Percentiles rank a stretch among this genome's conserved stretches.
Evolutionary conservation across 1,284 basidiomycete genomes (phyloP).

Genomic region (Megacollybia platyphylla): DNA sequence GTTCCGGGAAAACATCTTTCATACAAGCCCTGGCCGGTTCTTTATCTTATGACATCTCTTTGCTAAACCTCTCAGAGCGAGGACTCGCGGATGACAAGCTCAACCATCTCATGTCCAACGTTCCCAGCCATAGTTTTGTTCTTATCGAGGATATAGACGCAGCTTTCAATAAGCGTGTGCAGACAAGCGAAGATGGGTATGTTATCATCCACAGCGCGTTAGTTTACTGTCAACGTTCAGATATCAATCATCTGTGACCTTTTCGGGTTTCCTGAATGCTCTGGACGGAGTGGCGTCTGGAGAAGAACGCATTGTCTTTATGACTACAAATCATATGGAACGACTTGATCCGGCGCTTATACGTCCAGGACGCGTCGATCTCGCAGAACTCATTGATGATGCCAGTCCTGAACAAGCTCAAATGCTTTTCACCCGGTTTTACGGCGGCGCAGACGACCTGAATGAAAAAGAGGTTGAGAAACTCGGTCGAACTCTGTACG

Average conservation of each 20-base stretch:
- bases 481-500: constrained; percentile 37
- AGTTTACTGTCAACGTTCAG: constrained; percentile 21
- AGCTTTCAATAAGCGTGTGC: constrained; percentile 89
- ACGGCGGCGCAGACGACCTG: constrained; percentile 35
- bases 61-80: constrained; percentile 93
- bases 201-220: not conserved
- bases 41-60: constrained; percentile 90
- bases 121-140: constrained; percentile 85
- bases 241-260: constrained; percentile 90
- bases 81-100: constrained; percentile 96
- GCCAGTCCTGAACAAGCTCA: constrained; percentile 76
- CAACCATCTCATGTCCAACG: constrained; percentile 86
- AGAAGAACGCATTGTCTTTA: constrained; percentile 95
- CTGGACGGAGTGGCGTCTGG: constrained; percentile 96
- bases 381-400: constrained; percentile 80
- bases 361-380: constrained; percentile 88
- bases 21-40: constrained; percentile 94
- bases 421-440: constrained; percentile 79
- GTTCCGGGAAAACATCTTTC: constrained; percentile 97
- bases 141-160: constrained; percentile 97
- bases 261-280: constrained; percentile 95
- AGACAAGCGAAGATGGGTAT: constrained; percentile 83
- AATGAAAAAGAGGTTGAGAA: constrained; percentile 28
- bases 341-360: constrained; percentile 85
- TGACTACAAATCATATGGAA: constrained; percentile 96